Base-by-base conservation (phyloP, 331 rosid species). In the Quercus lobata region DNA sequence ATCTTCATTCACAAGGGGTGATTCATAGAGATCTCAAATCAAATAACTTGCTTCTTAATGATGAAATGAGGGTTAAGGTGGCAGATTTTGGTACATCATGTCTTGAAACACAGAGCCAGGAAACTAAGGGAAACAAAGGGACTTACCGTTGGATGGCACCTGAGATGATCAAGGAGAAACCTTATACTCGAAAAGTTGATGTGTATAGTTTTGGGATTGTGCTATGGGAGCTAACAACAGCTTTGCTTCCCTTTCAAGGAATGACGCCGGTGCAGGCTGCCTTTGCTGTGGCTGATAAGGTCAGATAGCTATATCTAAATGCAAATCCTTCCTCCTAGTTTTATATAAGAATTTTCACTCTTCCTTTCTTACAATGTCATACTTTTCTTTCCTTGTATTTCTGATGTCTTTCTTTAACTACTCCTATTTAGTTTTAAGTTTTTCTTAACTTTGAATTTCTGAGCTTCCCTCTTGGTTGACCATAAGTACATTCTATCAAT, bases 221-320 rank as follows among this genome's bases (percentile, higher is more conserved):
- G 83, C 89, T 96, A 29, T 96, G 99, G 99, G 99, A 96, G 84
- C 97, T 96, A 76, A 93, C 94, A 6, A 93, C 99, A 1, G 90
- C 97, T 55, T 78, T 96, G 57, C 97, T 96, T 81, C 99, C 99
- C 25, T 96, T 96, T 72, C 99, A 96, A 86, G 99, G 99, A 80
- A 95, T 95, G 97, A 95, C 99, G 71, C 99, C 99, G 5, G 99
- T 96, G 27, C 99, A 96, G 86, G 98, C 99, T 81, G 99, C 99
- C 58, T 96, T 96, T 87, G 99, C 99, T 19, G 99, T 96, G 68
- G 89, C 99, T 57, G 99, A 95, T 78, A 95, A 95, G 98, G 99
- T 95, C 18, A 83, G 86, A 76, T 69, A 0, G 58, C 74, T 72
- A 61, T 73, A 4, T 19, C 74, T 76, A 58, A 60, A 60, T 69